Conservation (phyloP, 2,329 filamentous ascomycete genomes). For the Penicillium concentricum region DNA sequence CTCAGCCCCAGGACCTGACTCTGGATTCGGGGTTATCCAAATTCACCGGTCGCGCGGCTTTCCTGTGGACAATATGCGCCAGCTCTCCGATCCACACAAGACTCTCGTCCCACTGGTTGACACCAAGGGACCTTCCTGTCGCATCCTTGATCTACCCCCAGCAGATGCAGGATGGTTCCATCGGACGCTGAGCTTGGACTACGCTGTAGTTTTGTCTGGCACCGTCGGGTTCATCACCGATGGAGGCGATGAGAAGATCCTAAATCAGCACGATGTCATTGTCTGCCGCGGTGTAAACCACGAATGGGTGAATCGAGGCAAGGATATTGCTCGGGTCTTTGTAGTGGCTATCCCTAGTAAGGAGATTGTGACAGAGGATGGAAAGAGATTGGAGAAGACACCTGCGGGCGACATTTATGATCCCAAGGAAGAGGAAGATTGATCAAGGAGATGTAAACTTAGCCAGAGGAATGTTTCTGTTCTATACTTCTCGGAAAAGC, state of each 20-base stretch:
- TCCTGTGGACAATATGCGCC: constrained; percentile 25
- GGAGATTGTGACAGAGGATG: constrained; percentile 40
- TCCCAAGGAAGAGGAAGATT: constrained; percentile 19
- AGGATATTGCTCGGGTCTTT: constrained; percentile 40
- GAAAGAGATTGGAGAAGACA: constrained; percentile 39
- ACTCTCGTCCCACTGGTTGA: constrained; percentile 25
- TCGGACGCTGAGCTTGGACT: constrained; percentile 33
- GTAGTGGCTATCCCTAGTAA: constrained; percentile 45
- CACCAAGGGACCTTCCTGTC: constrained; percentile 23
- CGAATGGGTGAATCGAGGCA: constrained; percentile 45
- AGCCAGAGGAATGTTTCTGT: not conserved
- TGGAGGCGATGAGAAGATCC: constrained; percentile 27
- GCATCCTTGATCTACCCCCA: constrained; percentile 21
- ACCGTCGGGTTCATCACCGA: constrained; percentile 28
- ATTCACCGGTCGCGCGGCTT: constrained; percentile 29
- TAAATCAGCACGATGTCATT: constrained; percentile 30
- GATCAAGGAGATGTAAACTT: not conserved
- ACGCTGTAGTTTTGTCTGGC: constrained; percentile 29
- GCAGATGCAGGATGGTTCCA: constrained; percentile 24
- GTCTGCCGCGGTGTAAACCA: constrained; percentile 45
- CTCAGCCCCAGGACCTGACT: constrained; percentile 14
- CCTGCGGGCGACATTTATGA: constrained; percentile 21
- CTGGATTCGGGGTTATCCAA: constrained; percentile 27
- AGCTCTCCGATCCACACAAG: constrained; percentile 20
- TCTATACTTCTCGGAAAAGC: not conserved